A percentile compares a stretch with the other conserved stretches of the same genome.
Conservation (phyloP, 2,329 filamentous ascomycete genomes). For the Fusarium sp. region DNA sequence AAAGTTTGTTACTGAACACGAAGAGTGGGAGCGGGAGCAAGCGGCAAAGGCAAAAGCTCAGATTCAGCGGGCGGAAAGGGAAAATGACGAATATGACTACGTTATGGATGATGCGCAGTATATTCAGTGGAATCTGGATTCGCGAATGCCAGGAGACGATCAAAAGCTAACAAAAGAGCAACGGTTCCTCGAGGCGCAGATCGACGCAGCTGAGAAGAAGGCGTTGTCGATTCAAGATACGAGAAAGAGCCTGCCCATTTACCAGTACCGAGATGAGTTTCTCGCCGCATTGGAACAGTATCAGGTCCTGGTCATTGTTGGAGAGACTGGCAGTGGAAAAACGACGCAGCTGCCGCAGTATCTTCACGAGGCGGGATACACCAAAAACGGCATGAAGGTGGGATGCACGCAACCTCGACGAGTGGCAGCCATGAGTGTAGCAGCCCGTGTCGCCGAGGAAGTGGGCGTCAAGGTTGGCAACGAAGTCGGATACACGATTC, state of each 20-base stretch:
- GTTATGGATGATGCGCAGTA: slow-evolving; percentile 91
- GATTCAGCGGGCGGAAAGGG: slow-evolving; percentile 76
- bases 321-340: slow-evolving; percentile 94
- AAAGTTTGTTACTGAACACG: slow-evolving; percentile 89
- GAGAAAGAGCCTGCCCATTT: slow-evolving; percentile 88
- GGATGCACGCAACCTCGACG: slow-evolving; percentile 94
- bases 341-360: slow-evolving; percentile 96
- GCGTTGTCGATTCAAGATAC: slow-evolving; percentile 90
- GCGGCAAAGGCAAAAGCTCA: slow-evolving; percentile 87
- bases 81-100: slow-evolving; percentile 88
- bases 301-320: slow-evolving; percentile 90
- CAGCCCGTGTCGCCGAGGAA: slow-evolving; percentile 94
- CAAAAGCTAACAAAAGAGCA: slow-evolving; percentile 81
- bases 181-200: slow-evolving; percentile 77
- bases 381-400: slow-evolving; percentile 82
- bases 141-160: slow-evolving; percentile 74
- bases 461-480: slow-evolving; percentile 89
- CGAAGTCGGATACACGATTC: slow-evolving; percentile 93
- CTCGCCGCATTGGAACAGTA: slow-evolving; percentile 85
- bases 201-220: slow-evolving; percentile 89
- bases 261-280: slow-evolving; percentile 84
- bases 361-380: slow-evolving; percentile 89
- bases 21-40: slow-evolving; percentile 96
- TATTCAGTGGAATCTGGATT: slow-evolving; percentile 84
- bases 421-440: slow-evolving; percentile 97